Conservation (phyloP, 2,329 filamentous ascomycete genomes). For the Calonectria pseudoreteaudii region DNA sequence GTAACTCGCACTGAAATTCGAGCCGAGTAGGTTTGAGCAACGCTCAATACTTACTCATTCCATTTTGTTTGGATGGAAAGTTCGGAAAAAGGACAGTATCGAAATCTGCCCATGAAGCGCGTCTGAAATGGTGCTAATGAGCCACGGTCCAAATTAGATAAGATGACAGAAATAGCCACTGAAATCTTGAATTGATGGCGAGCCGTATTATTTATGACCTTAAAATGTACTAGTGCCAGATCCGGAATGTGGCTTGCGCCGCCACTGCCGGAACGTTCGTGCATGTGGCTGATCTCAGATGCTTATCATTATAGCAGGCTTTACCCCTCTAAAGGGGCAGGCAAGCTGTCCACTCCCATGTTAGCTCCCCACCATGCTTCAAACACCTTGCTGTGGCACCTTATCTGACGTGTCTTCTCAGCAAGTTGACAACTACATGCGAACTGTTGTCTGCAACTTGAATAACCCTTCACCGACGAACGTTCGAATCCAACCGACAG, state of each 20-base stretch:
- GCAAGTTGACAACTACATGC: neutral
- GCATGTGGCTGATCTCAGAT: neutral
- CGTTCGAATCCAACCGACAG: neutral
- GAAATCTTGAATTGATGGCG: neutral
- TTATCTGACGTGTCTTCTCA: slow-evolving; percentile 7
- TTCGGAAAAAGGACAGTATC: neutral
- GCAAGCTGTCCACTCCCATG: slow-evolving; percentile 19
- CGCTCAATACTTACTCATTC: neutral
- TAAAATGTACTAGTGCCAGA: neutral
- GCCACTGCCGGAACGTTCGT: neutral
- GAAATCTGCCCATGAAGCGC: too few species aligned
- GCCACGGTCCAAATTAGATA: neutral
- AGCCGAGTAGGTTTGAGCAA: neutral
- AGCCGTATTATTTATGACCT: neutral
- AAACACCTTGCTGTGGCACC: neutral
- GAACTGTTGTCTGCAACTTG: neutral
- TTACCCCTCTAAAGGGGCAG: slow-evolving; percentile 15
- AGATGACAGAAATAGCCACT: neutral
- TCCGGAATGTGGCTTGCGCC: neutral
- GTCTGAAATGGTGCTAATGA: neutral
- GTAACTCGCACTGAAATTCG: neutral
- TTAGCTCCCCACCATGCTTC: neutral
- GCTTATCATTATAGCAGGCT: slow-evolving; percentile 2
- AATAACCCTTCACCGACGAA: neutral
- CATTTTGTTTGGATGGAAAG: neutral